A percentile compares a stretch with the other conserved stretches of the same genome.
Conservation (phyloP, 257 asterid species). For the Solanum sparsipilum region DNA sequence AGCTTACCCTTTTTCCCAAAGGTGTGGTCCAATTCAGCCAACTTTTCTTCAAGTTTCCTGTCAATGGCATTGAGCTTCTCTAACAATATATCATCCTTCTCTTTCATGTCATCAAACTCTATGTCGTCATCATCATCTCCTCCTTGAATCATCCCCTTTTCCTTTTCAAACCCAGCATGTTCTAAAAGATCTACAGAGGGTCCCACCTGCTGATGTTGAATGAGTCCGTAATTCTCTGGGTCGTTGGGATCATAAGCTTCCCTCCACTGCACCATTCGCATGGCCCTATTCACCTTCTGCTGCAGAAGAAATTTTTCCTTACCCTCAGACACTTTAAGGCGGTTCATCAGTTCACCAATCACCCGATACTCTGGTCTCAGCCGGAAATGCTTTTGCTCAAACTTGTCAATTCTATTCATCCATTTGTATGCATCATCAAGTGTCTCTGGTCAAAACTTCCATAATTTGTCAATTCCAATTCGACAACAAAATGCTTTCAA, state of each 20-base stretch:
- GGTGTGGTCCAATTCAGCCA: conserved; percentile 75
- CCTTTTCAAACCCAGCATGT: conserved; percentile 40
- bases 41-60: conserved; percentile 60
- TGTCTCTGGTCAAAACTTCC: conserved; percentile 41
- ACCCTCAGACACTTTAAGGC: conserved; percentile 81
- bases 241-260: conserved; percentile 80
- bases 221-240: conserved; percentile 71
- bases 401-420: conserved; percentile 71
- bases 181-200: conserved; percentile 38
- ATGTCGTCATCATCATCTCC: conserved; percentile 35
- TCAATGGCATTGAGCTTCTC: conserved; percentile 70
- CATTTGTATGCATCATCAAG: conserved; percentile 56
- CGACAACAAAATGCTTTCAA: neutral
- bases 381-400: conserved; percentile 66
- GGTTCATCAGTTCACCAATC: conserved; percentile 80
- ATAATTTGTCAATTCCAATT: conserved; percentile 6
- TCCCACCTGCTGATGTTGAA: conserved; percentile 41
- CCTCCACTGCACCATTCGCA: conserved; percentile 61
- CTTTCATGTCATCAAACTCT: conserved; percentile 73
- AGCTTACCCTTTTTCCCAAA: conserved; percentile 83
- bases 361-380: conserved; percentile 79
- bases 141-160: conserved; percentile 28
- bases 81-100: conserved; percentile 63
- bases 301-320: conserved; percentile 83
- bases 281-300: conserved; percentile 77